phyloP scores from a whole-genome alignment of 768 basidiomycete species.

The Tulasnella sp. region DNA sequence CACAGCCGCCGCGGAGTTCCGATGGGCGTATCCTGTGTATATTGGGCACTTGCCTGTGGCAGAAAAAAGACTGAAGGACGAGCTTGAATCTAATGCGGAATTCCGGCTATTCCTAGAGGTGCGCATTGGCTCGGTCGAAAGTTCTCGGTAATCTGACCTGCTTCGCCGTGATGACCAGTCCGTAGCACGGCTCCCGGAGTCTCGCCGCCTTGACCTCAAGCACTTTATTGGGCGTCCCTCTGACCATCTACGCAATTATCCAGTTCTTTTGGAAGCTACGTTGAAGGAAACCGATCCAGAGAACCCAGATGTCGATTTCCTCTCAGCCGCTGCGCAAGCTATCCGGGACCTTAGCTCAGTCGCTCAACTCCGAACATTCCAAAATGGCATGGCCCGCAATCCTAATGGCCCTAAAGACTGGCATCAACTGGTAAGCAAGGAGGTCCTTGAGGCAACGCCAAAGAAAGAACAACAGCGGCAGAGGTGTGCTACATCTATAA shows the following conservation, averaged over 20 bases:
- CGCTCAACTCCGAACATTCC: constrained; percentile 86
- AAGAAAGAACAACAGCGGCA: constrained; percentile 84
- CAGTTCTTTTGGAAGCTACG: constrained; percentile 82
- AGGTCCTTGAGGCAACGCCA: constrained; percentile 60
- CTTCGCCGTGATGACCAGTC: constrained; percentile 45
- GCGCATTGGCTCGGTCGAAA: constrained; percentile 31
- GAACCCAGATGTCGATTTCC: constrained; percentile 81
- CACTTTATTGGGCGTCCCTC: constrained; percentile 77
- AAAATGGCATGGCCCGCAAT: constrained; percentile 84
- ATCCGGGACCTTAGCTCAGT: constrained; percentile 81
- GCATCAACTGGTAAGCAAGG: constrained; percentile 80
- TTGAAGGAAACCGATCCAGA: constrained; percentile 77
- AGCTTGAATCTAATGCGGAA: constrained; percentile 76
- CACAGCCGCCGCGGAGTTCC: constrained; percentile 54
- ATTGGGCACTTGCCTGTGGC: constrained; percentile 78
- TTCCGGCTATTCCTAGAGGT: constrained; percentile 89
- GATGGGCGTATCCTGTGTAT: constrained; percentile 53
- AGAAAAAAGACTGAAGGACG: constrained; percentile 85
- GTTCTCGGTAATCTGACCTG: background rate
- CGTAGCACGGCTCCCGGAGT: constrained; percentile 57
- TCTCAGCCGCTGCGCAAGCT: constrained; percentile 80
- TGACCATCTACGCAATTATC: constrained; percentile 83
- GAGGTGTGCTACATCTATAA: constrained; percentile 56
- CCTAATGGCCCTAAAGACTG: constrained; percentile 83
- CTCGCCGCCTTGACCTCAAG: constrained; percentile 70